A percentile compares a stretch with the other conserved stretches of the same genome.
phyloP scores from a whole-genome alignment of 2,329 filamentous ascomycete genomes.

The Niveomyces coronatus region DNA sequence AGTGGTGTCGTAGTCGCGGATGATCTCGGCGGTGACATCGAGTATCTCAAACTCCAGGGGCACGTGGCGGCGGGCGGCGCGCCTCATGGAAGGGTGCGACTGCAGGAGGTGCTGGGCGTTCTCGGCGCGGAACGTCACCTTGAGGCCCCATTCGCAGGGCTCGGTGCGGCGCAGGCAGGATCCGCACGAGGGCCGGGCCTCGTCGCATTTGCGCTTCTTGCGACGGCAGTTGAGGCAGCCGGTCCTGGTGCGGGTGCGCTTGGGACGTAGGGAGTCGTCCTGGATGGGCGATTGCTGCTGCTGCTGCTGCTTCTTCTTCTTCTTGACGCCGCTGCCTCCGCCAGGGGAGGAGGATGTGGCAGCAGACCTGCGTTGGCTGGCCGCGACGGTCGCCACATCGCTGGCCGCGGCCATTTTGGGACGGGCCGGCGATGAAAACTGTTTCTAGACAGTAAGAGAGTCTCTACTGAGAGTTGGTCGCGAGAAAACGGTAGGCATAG shows the following conservation, averaged over 20 bases:
- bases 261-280: conserved; percentile 9
- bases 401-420: not conserved
- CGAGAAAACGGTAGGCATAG: too few relatives aligned
- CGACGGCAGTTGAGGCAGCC: conserved; percentile 29
- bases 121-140: conserved; percentile 26
- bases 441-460: too few relatives aligned
- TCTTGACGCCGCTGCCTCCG: not conserved
- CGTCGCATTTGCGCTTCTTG: conserved; percentile 30
- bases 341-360: too few relatives aligned
- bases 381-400: not conserved
- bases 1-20: conserved; percentile 22
- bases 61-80: conserved; percentile 17
- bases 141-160: conserved; percentile 27
- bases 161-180: conserved; percentile 23
- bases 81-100: conserved; percentile 25
- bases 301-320: conserved; percentile 5
- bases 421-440: too few relatives aligned
- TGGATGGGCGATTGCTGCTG: conserved; percentile 1
- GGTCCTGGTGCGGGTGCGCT: conserved; percentile 24
- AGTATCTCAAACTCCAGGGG: conserved; percentile 26
- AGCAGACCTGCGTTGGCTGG: too few relatives aligned
- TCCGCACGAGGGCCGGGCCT: conserved; percentile 24
- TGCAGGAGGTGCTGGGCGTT: conserved; percentile 24
- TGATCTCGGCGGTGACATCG: conserved; percentile 26
- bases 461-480: too few relatives aligned